These are phyloP conservation scores for Phytopythium ostracodes DNA, from an alignment of 352 stramenopile species.

Conservation along the genomic window DNA sequence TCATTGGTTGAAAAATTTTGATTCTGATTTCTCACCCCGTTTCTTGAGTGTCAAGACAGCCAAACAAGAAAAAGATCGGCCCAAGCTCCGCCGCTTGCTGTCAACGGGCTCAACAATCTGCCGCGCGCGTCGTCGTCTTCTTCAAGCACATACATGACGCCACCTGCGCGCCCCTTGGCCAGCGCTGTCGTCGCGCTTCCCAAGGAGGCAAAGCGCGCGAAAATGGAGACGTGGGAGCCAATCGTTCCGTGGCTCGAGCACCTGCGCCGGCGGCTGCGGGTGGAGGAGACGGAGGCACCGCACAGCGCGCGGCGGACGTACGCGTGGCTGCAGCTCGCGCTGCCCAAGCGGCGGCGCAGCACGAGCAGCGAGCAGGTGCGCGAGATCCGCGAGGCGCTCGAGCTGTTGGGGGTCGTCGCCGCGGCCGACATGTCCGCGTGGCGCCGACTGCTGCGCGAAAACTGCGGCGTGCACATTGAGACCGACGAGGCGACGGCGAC, in stretches of 20 bases:
- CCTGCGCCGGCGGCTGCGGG: slow-evolving; percentile 22
- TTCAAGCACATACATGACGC: not conserved
- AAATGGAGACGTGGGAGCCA: slow-evolving; percentile 18
- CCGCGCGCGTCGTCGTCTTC: not conserved
- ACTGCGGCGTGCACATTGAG: slow-evolving; percentile 21
- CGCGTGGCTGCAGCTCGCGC: slow-evolving; percentile 19
- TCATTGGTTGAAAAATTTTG: not conserved
- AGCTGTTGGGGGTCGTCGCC: slow-evolving; percentile 24
- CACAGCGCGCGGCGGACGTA: slow-evolving; percentile 7
- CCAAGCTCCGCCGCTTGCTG: not conserved
- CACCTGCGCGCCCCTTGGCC: not conserved
- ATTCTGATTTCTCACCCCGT: not conserved
- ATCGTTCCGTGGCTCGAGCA: slow-evolving; percentile 28
- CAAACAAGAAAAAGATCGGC: not conserved
- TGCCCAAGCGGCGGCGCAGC: slow-evolving; percentile 28
- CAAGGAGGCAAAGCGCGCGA: not conserved
- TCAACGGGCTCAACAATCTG: not conserved
- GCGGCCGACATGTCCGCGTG: slow-evolving; percentile 14
- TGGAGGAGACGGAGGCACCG: slow-evolving; percentile 12
- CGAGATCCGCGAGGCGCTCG: slow-evolving; percentile 25
- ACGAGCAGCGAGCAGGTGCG: slow-evolving; percentile 16
- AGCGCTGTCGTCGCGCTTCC: not conserved
- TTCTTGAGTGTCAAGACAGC: not conserved
- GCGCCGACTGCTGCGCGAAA: slow-evolving; percentile 20
- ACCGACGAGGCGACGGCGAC: slow-evolving; percentile 4